A percentile compares a stretch with the other conserved stretches of the same genome.
Evolutionary conservation across 2,329 filamentous ascomycete genomes (phyloP).

Genomic region (Phialophora tarda): DNA sequence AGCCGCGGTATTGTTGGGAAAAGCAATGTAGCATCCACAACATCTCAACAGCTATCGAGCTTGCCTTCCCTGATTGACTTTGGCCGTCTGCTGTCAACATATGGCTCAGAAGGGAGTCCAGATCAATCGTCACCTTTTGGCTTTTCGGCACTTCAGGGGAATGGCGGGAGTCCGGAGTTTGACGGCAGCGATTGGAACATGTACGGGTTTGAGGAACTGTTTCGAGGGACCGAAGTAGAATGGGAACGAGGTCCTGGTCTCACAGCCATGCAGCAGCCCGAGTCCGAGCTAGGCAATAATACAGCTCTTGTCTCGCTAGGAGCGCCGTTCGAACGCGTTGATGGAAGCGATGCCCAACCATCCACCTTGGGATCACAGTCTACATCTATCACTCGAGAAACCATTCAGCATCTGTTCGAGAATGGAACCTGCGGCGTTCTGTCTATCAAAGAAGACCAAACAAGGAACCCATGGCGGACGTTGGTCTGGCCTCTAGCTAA

Average conservation of each 20-base stretch:
- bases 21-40: not conserved
- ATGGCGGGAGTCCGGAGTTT: not conserved
- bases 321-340: not conserved
- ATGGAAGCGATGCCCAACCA: not conserved
- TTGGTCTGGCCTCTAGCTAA: conserved; percentile 27
- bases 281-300: not conserved
- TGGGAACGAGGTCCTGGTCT: not conserved
- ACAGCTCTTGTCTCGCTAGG: not conserved
- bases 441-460: conserved; percentile 31
- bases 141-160: not conserved
- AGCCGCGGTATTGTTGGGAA: not conserved
- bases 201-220: conserved; percentile 3
- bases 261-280: not conserved
- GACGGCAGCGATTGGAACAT: conserved; percentile 8
- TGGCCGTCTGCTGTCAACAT: not conserved
- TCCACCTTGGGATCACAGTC: conserved; percentile 4
- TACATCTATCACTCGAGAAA: conserved; percentile 10
- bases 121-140: conserved; percentile 1
- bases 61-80: not conserved
- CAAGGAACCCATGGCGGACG: conserved; percentile 26
- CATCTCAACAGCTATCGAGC: not conserved
- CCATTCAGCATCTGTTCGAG: conserved; percentile 24
- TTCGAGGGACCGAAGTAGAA: not conserved
- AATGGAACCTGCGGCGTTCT: conserved; percentile 22
- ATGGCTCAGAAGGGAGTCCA: not conserved